Conservation (phyloP, 2,329 filamentous ascomycete species). For the Aplosporella prunicola region DNA sequence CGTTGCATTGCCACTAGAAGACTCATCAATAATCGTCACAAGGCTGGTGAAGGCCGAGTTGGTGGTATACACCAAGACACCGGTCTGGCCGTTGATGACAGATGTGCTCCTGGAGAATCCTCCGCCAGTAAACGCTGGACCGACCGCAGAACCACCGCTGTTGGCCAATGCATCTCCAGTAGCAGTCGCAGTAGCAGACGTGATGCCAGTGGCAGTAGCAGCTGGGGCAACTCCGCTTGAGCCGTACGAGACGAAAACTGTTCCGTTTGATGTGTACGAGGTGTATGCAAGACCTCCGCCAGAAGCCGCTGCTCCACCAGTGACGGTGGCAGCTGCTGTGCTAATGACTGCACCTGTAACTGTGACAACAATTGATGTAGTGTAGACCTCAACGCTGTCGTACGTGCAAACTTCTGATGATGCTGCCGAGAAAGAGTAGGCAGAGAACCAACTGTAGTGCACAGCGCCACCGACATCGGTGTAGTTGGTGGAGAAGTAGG, state of each 20-base stretch:
- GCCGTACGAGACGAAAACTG: no score
- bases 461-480: slow-evolving; percentile 4
- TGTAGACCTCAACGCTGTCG: slow-evolving; percentile 7
- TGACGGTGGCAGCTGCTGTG: slow-evolving; percentile 17
- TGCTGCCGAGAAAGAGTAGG: background rate
- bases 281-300: no score
- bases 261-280: no score
- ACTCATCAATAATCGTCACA: slow-evolving; percentile 1
- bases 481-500: slow-evolving; percentile 2
- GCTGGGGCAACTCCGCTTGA: no score
- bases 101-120: background rate
- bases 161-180: slow-evolving; percentile 1
- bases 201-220: slow-evolving; percentile 1
- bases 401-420: slow-evolving; percentile 5
- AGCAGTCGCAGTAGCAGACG: background rate
- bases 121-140: background rate
- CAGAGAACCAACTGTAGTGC: slow-evolving; percentile 6
- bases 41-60: slow-evolving; percentile 2
- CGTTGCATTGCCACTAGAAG: slow-evolving; percentile 13
- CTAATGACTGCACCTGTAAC: slow-evolving; percentile 12
- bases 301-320: slow-evolving; percentile 1
- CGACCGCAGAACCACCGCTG: background rate
- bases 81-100: background rate
- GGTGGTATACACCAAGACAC: slow-evolving; percentile 3
- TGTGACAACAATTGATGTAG: slow-evolving; percentile 4